Evolutionary conservation across 495 filamentous ascomycete genomes (phyloP).

Genomic region (Penicillium malachiteum): DNA sequence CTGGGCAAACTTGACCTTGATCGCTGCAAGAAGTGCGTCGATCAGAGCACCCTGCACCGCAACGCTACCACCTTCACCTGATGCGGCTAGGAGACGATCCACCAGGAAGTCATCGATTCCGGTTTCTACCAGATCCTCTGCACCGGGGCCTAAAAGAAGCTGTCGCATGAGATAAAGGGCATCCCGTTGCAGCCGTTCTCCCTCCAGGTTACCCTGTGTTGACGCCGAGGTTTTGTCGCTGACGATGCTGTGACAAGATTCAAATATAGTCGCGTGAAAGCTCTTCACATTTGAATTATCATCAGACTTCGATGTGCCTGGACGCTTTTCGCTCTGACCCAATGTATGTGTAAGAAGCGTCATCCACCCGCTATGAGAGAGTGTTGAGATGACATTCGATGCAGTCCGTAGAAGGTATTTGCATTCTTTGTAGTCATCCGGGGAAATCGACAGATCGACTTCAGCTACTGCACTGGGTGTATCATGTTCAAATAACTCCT

Average conservation of each 20-base stretch:
- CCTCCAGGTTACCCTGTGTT: conserved; percentile 22
- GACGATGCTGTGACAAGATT: conserved; percentile 34
- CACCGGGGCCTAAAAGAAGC: conserved; percentile 69
- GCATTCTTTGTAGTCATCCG: conserved; percentile 71
- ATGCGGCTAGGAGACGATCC: conserved; percentile 61
- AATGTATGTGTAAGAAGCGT: conserved; percentile 37
- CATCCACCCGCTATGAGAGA: conserved; percentile 46
- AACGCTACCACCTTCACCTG: conserved; percentile 48
- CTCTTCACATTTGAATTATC: conserved; percentile 31
- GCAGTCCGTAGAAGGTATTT: conserved; percentile 76
- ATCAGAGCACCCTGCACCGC: conserved; percentile 69
- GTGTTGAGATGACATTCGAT: conserved; percentile 61
- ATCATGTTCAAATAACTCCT: conserved; percentile 34
- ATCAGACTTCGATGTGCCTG: conserved; percentile 28
- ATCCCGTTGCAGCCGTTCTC: conserved; percentile 59
- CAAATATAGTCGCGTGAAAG: conserved; percentile 41
- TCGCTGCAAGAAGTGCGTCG: conserved; percentile 67
- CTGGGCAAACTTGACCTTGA: conserved; percentile 63
- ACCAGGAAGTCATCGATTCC: conserved; percentile 73
- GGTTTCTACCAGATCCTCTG: conserved; percentile 61
- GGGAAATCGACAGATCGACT: conserved; percentile 24
- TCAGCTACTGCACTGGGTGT: conserved; percentile 12
- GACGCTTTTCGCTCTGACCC: conserved; percentile 30
- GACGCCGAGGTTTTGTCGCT: conserved; percentile 17
- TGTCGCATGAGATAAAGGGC: conserved; percentile 72